Percentiles rank a stretch among this genome's conserved stretches.
These are phyloP conservation scores for Pythium periplocum DNA, from an alignment of 352 stramenopile species.

Conservation along the genomic window DNA sequence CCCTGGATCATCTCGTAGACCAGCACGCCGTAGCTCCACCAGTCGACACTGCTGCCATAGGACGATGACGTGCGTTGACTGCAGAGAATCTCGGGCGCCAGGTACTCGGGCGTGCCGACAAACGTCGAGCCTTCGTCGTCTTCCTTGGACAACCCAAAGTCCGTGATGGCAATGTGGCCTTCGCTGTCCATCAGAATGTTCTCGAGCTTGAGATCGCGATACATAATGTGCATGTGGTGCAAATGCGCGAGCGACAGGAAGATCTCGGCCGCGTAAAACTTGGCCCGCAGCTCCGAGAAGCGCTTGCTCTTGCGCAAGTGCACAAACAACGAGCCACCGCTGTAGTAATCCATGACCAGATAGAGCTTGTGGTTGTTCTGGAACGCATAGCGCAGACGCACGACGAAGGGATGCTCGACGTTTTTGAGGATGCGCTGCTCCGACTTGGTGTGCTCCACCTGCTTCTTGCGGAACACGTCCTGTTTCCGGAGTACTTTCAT, in stretches of 20 bases:
- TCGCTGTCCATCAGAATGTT: conserved; percentile 87
- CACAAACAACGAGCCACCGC: conserved; percentile 78
- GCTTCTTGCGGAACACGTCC: conserved; percentile 83
- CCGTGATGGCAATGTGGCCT: conserved; percentile 80
- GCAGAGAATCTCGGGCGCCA: conserved; percentile 76
- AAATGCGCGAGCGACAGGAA: conserved; percentile 78
- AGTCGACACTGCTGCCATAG: conserved; percentile 86
- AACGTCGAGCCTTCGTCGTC: conserved; percentile 82
- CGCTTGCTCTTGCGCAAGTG: conserved; percentile 75
- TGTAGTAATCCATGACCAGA: conserved; percentile 89
- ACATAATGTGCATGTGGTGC: conserved; percentile 87
- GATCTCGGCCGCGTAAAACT: conserved; percentile 86
- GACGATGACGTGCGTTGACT: conserved; percentile 64
- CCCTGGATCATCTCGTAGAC: conserved; percentile 88
- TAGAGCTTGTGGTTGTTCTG: conserved; percentile 88
- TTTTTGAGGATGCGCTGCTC: conserved; percentile 87
- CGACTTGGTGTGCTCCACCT: conserved; percentile 85
- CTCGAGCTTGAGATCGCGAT: conserved; percentile 87
- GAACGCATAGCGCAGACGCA: conserved; percentile 83
- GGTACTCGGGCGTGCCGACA: conserved; percentile 78
- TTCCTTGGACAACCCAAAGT: conserved; percentile 87
- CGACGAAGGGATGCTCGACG: conserved; percentile 86
- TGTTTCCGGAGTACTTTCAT: conserved; percentile 88
- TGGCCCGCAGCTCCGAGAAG: conserved; percentile 58
- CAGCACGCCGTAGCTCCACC: conserved; percentile 84